phyloP scores from a whole-genome alignment of 176 grass and related monocot genomes.

The Musa beccarii region DNA sequence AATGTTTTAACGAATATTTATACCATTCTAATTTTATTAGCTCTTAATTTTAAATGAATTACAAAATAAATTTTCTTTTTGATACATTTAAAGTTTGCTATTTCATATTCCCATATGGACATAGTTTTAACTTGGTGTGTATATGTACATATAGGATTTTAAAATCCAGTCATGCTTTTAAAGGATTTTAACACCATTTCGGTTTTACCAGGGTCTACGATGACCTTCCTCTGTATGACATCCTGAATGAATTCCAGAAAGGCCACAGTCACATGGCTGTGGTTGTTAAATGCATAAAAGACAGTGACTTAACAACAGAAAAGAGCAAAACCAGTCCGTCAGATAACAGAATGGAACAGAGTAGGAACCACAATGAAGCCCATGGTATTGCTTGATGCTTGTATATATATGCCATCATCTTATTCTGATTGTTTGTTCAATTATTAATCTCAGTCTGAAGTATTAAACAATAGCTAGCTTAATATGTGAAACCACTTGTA shows the following conservation, averaged over 20 bases:
- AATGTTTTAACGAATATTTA: no score
- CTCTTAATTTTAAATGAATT: no score
- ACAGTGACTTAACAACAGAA: conserved; percentile 27
- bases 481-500: conserved; percentile 8
- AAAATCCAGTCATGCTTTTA: no score
- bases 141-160: no score
- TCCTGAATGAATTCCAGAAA: conserved; percentile 99
- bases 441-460: conserved; percentile 15
- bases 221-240: conserved; percentile 95
- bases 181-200: no score
- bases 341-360: conserved; percentile 45
- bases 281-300: conserved; percentile 64
- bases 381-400: conserved; percentile 41
- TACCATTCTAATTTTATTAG: no score
- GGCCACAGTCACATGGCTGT: conserved; percentile 98
- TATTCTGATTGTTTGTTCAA: conserved; percentile 16
- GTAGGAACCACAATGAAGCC: conserved; percentile 26
- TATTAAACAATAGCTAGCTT: conserved; percentile 6
- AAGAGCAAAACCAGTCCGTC: conserved; percentile 35
- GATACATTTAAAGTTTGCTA: no score
- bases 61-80: no score
- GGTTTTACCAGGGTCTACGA: conserved; percentile 51
- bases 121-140: no score
- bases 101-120: no score
- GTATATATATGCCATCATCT: conserved; percentile 18